Conservation (phyloP, 2,329 filamentous ascomycete species). For the Zopfia rhizophila region DNA sequence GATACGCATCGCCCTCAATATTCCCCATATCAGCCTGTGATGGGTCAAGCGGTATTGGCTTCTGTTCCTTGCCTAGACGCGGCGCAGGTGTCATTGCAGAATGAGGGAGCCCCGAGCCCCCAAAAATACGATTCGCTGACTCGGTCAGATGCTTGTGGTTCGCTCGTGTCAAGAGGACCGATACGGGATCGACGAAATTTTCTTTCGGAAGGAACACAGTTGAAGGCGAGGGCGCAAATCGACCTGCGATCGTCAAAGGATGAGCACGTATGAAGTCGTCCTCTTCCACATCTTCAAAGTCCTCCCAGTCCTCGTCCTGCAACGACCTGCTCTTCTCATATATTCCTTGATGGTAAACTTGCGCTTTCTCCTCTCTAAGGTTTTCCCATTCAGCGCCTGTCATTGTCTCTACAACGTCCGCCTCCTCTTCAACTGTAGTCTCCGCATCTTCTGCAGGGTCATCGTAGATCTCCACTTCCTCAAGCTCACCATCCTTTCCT, state of each 20-base stretch:
- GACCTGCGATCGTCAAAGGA: constrained; percentile 77
- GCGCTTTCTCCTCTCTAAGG: constrained; percentile 43
- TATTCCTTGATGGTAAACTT: constrained; percentile 44
- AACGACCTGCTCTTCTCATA: constrained; percentile 57
- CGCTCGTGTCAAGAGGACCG: constrained; percentile 72
- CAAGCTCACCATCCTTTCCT: constrained; percentile 66
- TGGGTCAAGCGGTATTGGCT: constrained; percentile 71
- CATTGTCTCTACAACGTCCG: constrained; percentile 34
- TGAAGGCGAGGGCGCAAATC: constrained; percentile 76
- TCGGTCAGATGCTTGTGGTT: constrained; percentile 76
- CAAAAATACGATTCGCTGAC: constrained; percentile 78
- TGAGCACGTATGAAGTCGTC: constrained; percentile 71
- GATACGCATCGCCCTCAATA: constrained; percentile 78
- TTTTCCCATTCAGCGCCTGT: constrained; percentile 47
- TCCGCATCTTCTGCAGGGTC: constrained; percentile 46
- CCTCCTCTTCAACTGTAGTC: constrained; percentile 36
- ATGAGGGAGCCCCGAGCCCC: constrained; percentile 78
- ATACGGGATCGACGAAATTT: constrained; percentile 76
- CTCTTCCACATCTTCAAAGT: constrained; percentile 41
- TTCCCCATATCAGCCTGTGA: constrained; percentile 74
- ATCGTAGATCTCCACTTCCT: constrained; percentile 68
- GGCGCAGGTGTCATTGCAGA: constrained; percentile 75
- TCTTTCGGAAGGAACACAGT: constrained; percentile 79
- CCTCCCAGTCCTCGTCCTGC: constrained; percentile 52
- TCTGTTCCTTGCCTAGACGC: constrained; percentile 67